Evolutionary conservation across 176 grass and related monocot species (phyloP).

Genomic region (Hsuehochloa calcarea): DNA sequence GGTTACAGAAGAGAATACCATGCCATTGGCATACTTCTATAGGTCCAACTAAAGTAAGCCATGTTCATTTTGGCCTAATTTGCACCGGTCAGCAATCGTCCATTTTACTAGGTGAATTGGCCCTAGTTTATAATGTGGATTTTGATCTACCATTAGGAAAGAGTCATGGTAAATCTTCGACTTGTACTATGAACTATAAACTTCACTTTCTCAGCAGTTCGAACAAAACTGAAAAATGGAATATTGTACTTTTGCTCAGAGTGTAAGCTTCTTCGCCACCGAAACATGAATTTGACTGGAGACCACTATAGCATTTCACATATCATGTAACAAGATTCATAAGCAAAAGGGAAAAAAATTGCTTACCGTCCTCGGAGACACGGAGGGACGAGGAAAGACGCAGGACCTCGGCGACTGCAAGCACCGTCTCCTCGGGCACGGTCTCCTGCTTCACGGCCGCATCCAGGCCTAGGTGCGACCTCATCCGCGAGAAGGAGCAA

Average conservation of each 20-base stretch:
- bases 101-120: neutral
- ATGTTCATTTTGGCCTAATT: neutral
- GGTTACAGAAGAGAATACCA: conserved; percentile 4
- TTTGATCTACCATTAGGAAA: neutral
- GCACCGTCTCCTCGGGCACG: conserved; percentile 45
- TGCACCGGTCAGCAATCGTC: neutral
- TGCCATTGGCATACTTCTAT: neutral
- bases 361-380: conserved; percentile 67
- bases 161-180: neutral
- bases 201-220: neutral
- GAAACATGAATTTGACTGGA: neutral
- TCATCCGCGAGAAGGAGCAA: conserved; percentile 86
- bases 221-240: neutral
- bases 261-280: neutral
- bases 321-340: neutral
- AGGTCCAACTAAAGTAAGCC: conserved; percentile 5
- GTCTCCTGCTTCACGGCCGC: conserved; percentile 49
- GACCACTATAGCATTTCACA: neutral
- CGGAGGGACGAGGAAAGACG: conserved; percentile 57
- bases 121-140: neutral
- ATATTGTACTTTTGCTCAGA: neutral
- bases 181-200: neutral
- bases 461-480: conserved; percentile 56
- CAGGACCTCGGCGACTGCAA: conserved; percentile 67
- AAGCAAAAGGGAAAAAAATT: neutral